Conservation (phyloP, 2,329 filamentous ascomycete genomes). For the Capronia epimyces region DNA sequence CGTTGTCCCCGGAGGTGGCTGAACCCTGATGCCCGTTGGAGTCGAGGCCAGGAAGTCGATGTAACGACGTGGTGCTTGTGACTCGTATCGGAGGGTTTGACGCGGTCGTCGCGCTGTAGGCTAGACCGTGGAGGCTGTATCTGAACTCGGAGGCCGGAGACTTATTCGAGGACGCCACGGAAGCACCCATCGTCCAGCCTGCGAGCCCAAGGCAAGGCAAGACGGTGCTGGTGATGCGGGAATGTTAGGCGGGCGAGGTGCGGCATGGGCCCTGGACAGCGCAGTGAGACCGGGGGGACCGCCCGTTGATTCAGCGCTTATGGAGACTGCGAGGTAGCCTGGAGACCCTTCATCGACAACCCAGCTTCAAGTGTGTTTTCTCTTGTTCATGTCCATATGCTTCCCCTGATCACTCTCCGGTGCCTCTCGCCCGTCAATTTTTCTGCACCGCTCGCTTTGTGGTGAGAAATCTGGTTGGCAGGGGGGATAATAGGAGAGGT, state of each 20-base stretch:
- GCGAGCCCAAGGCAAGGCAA: conserved; percentile 1
- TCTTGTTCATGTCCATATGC: neutral
- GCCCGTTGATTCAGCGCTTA: neutral
- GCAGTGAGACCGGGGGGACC: conserved; percentile 6
- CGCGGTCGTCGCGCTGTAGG: conserved; percentile 18
- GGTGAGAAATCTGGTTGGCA: conserved; percentile 1
- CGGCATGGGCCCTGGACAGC: conserved; percentile 10
- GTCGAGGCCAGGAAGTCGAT: conserved; percentile 14
- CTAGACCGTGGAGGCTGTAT: conserved; percentile 18
- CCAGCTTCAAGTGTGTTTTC: neutral
- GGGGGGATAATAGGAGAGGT: conserved; percentile 16
- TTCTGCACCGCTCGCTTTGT: neutral
- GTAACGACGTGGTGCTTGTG: conserved; percentile 16
- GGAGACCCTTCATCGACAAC: neutral
- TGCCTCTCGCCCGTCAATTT: neutral
- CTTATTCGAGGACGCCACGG: conserved; percentile 9
- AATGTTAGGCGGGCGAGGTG: conserved; percentile 2
- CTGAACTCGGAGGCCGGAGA: conserved; percentile 16
- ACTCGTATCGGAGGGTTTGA: conserved; percentile 16
- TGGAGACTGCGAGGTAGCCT: neutral
- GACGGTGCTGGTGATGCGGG: conserved; percentile 4
- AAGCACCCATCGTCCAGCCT: conserved; percentile 13
- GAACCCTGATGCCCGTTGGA: conserved; percentile 8
- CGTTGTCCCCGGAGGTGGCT: conserved; percentile 17
- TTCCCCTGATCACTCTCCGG: neutral